These are phyloP conservation scores for Backusella tuberculispora DNA, from an alignment of 192 early-diverging fungal species.

Conservation along the genomic window DNA sequence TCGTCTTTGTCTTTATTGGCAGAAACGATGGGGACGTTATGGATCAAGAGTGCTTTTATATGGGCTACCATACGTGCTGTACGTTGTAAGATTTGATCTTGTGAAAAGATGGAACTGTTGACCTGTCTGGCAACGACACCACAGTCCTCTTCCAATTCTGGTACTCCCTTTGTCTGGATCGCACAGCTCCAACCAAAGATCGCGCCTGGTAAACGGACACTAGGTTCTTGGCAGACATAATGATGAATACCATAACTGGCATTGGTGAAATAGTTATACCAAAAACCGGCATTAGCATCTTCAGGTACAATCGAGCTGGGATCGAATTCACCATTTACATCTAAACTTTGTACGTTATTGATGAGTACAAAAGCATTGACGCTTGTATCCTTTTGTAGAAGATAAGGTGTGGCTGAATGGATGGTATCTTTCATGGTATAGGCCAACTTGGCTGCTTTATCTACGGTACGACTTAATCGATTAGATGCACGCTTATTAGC, in stretches of 20 bases:
- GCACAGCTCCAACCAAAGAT: conserved; percentile 35
- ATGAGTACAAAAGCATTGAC: not conserved
- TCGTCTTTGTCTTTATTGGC: conserved; percentile 32
- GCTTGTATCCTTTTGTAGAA: not conserved
- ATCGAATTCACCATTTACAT: conserved; percentile 24
- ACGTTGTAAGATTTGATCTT: conserved; percentile 31
- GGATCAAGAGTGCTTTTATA: conserved; percentile 24
- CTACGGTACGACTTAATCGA: conserved; percentile 30
- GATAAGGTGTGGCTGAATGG: not conserved
- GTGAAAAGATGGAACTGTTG: conserved; percentile 36
- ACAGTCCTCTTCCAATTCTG: not conserved
- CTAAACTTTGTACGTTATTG: not conserved
- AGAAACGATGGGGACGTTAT: not conserved
- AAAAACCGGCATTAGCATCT: conserved; percentile 27
- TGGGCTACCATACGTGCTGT: conserved; percentile 34
- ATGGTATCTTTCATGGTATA: conserved; percentile 18
- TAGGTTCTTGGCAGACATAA: conserved; percentile 28
- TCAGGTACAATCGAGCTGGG: conserved; percentile 25
- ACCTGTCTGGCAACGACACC: conserved; percentile 29
- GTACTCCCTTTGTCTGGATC: not conserved
- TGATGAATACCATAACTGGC: conserved; percentile 42
- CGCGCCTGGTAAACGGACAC: conserved; percentile 22
- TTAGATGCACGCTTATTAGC: conserved; percentile 31
- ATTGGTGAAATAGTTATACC: conserved; percentile 39
- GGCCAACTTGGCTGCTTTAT: conserved; percentile 36